Evolutionary conservation across 805 yeast genomes (phyloP), one percentile per base, ranked within the genome.

Genomic region (Danielia reshetovae): DNA sequence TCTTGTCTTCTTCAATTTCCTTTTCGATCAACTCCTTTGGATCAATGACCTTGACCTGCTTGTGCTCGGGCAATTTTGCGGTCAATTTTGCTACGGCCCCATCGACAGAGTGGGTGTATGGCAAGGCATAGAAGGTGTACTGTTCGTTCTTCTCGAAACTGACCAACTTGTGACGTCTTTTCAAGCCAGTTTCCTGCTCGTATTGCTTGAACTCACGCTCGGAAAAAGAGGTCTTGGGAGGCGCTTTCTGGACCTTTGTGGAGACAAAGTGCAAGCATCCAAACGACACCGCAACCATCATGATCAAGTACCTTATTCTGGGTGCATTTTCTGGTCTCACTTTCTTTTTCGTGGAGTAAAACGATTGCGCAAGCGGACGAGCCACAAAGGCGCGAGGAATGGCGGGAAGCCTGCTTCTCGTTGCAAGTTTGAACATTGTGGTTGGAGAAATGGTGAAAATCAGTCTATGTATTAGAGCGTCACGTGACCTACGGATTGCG

Each of bases 141-240:
- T 72, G 57, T 12, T 65, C 59, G 22, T 65, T 49, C 34, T 51
- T 43, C 18, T 52, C 73, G 4, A 53, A 58, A 2, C 58, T 45
- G 34, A 75, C 66, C 33, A 75, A 40, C 32, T 70, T 61, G 23
- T 60, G 53, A 28, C 77, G 60, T 51, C 84, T 66, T 45, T 62
- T 76, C 49, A 77, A 58, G 5, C 81, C 77, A 9, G 70, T 63
- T 46, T 62, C 60, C 55, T 67, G 49, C 58, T 77, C 68, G 60
- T 57, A 72, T 32, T 58, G 73, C 47, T 48, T 54, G 43, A 75
- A 72, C 42, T 75, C 81, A 26, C 66, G 60, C 36, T 74, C 77
- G 11, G 69, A 60, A 41, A 65, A 74, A 5, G 72, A 54, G 24
- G 55, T 72, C 38, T 61, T 53, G 4, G 60, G 59, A 5, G 42